Evolutionary conservation across 176 grass and related monocot genomes (phyloP), one percentile per base, ranked within the genome.

Genomic region (Bolboschoenus planiculmis): DNA sequence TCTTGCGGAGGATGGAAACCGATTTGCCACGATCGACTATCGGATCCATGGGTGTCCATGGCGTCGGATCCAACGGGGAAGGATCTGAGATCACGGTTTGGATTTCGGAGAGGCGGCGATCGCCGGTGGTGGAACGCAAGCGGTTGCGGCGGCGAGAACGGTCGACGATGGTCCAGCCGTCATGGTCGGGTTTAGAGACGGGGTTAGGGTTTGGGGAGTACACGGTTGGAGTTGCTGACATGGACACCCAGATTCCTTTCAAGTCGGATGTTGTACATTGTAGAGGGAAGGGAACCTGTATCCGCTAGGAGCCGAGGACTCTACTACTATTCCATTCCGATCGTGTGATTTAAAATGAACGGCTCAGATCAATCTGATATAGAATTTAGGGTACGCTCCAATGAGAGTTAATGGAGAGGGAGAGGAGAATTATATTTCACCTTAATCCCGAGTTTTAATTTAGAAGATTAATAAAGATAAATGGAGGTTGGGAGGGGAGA

Each of bases 21-120:
- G 84, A 84, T 54, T 80, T 64, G 43, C 71, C 44, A 18, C 26
- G 83, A 20, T 97, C 93, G 63, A 97, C 18, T 34, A 86, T 71
- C 13, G 86, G 61, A 66, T 92, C 94, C 4, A 80, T 61, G 37
- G 92, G 94, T 5, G 55, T 81, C 79, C 79, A 81, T 64, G 55
- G 79, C 10, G 79, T 27, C 10, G 79, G 79, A 63, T 46, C 56
- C 4, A 42, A 81, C n/a, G 78, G 2, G 54, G 23, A 43, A 0
- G n/a, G n/a, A 43, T 51, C 13, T 11, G 34, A 23, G 20, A 56
- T 42, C 24, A 44, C 18, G 34, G 20, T 10, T 46, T 58, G 79
- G 36, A n/a, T 20, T 81, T 29, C 7, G 24, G 42, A 15, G 21
- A 47, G n/a, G 1, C 39, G 39, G 42, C 40, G 79, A 4, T 61